Evolutionary conservation across 345 rosid genomes (phyloP).

Genomic region (Kandelia obovata): DNA sequence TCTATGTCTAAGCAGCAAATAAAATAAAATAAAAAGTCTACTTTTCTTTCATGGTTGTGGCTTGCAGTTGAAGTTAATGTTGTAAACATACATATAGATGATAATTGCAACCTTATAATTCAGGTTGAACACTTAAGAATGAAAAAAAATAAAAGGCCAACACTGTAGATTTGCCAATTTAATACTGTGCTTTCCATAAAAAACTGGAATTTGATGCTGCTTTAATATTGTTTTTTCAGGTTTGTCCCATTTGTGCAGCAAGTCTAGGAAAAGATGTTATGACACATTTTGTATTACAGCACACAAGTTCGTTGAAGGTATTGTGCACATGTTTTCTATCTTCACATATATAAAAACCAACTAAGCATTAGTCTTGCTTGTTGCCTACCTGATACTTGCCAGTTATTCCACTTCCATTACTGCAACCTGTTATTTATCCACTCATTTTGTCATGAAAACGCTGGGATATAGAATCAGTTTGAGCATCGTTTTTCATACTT

Average conservation of each 20-base stretch:
- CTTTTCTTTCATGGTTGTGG: background rate
- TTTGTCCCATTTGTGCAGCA: conserved; percentile 64
- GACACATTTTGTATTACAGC: conserved; percentile 53
- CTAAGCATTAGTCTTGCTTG: background rate
- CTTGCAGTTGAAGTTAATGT: background rate
- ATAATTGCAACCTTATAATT: background rate
- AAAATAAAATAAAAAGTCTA: background rate
- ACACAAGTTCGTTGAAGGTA: conserved; percentile 51
- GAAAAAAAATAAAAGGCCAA: background rate
- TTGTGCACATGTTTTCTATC: background rate
- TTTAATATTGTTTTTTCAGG: conserved; percentile 34
- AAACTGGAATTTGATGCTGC: background rate
- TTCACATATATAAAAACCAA: background rate
- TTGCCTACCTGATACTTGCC: background rate
- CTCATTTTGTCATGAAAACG: background rate
- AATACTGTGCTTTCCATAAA: background rate
- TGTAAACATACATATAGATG: background rate
- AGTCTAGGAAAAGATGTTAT: conserved; percentile 56
- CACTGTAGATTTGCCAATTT: background rate
- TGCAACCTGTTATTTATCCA: no score
- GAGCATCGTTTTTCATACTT: background rate
- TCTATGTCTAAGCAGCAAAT: background rate
- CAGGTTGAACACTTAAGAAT: background rate
- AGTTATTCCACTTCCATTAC: no score
- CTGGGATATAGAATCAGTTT: background rate